Base-by-base conservation (phyloP, 163 green algal species). In the Botryococcus braunii region DNA sequence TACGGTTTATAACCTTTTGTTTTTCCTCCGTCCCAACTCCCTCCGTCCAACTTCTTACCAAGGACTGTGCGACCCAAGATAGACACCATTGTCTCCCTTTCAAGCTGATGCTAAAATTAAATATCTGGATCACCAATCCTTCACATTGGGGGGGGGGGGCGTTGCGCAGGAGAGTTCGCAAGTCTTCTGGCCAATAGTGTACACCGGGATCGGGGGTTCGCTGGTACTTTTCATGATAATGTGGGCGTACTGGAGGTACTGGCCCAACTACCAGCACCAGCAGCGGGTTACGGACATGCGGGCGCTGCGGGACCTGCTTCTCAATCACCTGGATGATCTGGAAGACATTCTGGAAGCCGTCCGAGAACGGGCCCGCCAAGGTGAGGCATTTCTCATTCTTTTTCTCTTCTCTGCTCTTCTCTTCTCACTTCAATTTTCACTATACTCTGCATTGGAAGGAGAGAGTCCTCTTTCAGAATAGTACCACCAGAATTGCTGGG, bases 241-340 rank as follows among this genome's bases (percentile, higher is more conserved):
- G 36, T 86, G 71, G 35, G 64, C 2, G 7, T 85, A 83, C 65
- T 86, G 69, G 61, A 72, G 69, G 1, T 72, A 73, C 21, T 77
- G 70, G 39, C 80, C 78, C n/a, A 82, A 79, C 52, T 68, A 70
- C 34, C 72, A 64, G 9, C 77, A 83, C 57, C 41, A 63, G 36
- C 67, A 70, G 31, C 69, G 70, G 31, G 63, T 86, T 29, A 56
- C 61, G 2, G 78, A 86, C 59, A 77, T 83, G 75, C 67, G 71
- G 17, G 76, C 74, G 4, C 49, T 86, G 48, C 40, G 77, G 7
- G 64, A 76, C 40, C 47, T 75, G 62, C 58, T 72, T 25, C 35
- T 70, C 25, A 50, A 76, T 60, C 78, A 86, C 61, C 49, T 82
- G n/a, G 78, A 85, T 57, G 80, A 86, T 62, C 60, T 86, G 65